Conservation (phyloP, 176 grass and related monocot genomes). For the Oryza rufipogon region DNA sequence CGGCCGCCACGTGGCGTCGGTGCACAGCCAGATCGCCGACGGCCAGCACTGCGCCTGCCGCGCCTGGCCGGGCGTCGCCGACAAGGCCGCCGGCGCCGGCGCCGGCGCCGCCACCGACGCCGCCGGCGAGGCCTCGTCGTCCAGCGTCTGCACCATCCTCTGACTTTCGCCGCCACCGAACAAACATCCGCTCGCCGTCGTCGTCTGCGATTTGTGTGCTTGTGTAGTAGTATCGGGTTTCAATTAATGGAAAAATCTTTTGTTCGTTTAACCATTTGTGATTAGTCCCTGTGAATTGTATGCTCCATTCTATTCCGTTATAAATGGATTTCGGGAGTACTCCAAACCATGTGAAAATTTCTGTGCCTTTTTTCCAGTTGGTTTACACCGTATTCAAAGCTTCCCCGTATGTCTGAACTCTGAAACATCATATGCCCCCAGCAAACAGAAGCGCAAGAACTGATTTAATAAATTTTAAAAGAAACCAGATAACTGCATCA, state of each 20-base stretch:
- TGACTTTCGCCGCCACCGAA: constrained; percentile 27
- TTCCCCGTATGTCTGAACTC: too few relatives aligned
- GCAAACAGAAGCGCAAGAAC: too few relatives aligned
- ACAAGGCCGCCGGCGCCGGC: neutral
- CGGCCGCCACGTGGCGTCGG: constrained; percentile 73
- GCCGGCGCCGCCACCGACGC: neutral
- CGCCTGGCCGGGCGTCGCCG: constrained; percentile 71
- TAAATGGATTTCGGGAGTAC: too few relatives aligned
- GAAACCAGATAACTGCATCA: too few relatives aligned
- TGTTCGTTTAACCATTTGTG: neutral
- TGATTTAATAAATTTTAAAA: too few relatives aligned
- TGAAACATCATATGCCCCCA: too few relatives aligned
- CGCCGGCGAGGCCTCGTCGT: neutral
- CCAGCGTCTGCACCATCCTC: constrained; percentile 36
- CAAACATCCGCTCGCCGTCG: neutral
- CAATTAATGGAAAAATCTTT: neutral
- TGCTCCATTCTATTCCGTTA: too few relatives aligned
- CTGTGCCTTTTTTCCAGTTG: too few relatives aligned
- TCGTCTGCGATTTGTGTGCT: neutral
- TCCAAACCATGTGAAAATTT: too few relatives aligned
- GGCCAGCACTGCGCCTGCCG: constrained; percentile 88
- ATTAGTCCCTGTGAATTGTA: too few relatives aligned
- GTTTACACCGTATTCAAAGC: too few relatives aligned
- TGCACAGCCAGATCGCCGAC: constrained; percentile 67
- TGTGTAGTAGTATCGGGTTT: neutral